These are phyloP conservation scores for Hortaea sp. DNA, from an alignment of 2,329 filamentous ascomycete genomes.

Conservation along the genomic window DNA sequence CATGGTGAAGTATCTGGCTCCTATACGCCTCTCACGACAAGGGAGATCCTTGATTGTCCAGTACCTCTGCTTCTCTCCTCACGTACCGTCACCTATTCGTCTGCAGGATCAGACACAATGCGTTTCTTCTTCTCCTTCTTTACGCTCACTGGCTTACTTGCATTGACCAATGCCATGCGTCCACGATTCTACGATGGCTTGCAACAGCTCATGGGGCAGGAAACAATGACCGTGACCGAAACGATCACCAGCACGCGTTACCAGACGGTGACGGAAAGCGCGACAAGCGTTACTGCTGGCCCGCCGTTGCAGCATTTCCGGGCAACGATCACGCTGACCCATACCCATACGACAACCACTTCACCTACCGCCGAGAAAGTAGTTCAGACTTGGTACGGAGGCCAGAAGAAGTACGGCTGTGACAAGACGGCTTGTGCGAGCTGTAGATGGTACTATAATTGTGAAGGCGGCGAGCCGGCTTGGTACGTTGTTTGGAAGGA, in stretches of 20 bases:
- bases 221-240: background rate
- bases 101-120: background rate
- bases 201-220: slow-evolving; percentile 3
- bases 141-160: background rate
- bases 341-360: background rate
- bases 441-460: slow-evolving; percentile 4
- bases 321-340: background rate
- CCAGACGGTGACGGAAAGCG: background rate
- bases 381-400: slow-evolving; percentile 4
- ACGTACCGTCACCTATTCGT: background rate
- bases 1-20: background rate
- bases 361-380: background rate
- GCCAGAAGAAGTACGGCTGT: slow-evolving; percentile 2
- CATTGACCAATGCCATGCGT: background rate
- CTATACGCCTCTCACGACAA: background rate
- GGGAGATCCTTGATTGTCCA: background rate
- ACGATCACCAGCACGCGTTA: background rate
- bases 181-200: background rate
- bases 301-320: background rate
- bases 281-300: background rate
- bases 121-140: background rate
- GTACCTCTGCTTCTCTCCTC: background rate
- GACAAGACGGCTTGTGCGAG: slow-evolving; percentile 8
- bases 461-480: slow-evolving; percentile 1
- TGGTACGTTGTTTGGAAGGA: slow-evolving; percentile 1